A percentile compares a stretch with the other conserved stretches of the same genome.
Conservation (phyloP, 306 rosid species). For the Prunus davidiana region DNA sequence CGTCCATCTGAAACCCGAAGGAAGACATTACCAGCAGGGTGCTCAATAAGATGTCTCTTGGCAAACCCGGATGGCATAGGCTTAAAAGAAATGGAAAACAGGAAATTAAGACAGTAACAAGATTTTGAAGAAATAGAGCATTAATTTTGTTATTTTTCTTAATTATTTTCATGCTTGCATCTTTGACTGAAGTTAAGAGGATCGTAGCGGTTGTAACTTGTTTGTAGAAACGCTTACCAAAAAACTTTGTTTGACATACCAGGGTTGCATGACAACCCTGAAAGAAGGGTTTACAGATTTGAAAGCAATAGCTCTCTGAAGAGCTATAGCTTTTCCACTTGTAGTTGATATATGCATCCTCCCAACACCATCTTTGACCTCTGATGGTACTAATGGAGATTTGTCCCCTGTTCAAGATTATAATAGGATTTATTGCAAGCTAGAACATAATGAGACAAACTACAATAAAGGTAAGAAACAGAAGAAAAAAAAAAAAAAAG, state of each 20-base stretch:
- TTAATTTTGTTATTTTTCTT: no score
- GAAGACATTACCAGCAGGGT: not conserved
- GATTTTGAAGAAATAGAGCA: no score
- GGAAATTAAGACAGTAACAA: not conserved
- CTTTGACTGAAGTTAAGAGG: no score
- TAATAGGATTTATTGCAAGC: no score
- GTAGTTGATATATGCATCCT: not conserved
- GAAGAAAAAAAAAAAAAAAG: no score
- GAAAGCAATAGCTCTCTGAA: not conserved
- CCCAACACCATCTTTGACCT: no score
- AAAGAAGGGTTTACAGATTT: conserved; percentile 11
- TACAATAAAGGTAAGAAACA: no score
- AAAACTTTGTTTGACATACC: not conserved
- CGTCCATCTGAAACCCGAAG: not conserved
- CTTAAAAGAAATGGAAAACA: not conserved
- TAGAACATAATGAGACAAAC: no score
- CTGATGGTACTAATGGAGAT: no score
- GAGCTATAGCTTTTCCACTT: not conserved
- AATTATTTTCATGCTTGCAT: not conserved
- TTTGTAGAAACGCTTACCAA: not conserved
- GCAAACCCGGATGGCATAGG: conserved; percentile 2
- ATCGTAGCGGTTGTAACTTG: no score
- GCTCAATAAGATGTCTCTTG: not conserved
- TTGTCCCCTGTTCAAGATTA: no score
- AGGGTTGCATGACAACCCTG: not conserved